Conservation (phyloP, 441 rosid genomes). For the Populus trichocarpa region DNA sequence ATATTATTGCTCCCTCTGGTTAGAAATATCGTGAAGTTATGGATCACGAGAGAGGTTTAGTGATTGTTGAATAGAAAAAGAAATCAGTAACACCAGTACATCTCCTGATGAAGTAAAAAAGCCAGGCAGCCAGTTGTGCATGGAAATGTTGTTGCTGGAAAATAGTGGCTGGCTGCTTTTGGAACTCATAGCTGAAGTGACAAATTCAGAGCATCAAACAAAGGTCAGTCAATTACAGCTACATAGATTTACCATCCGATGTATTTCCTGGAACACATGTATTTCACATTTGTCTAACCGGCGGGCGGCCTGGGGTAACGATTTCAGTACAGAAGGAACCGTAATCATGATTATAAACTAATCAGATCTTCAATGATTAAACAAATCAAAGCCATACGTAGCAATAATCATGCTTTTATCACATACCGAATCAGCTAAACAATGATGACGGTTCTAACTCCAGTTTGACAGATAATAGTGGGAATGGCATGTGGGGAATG, state of each 20-base stretch:
- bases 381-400: slow-evolving; percentile 19
- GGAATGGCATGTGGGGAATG: slow-evolving; percentile 46
- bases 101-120: not conserved
- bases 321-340: not conserved
- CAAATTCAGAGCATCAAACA: not conserved
- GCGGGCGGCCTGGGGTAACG: not conserved
- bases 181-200: not conserved
- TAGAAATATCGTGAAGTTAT: not conserved
- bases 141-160: not conserved
- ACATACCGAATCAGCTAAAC: slow-evolving; percentile 26
- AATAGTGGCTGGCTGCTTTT: not conserved
- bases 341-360: slow-evolving; percentile 6
- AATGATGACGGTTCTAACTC: slow-evolving; percentile 37
- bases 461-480: slow-evolving; percentile 28
- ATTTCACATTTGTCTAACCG: not conserved
- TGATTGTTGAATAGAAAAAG: not conserved
- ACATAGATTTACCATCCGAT: not conserved
- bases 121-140: not conserved
- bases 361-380: slow-evolving; percentile 35
- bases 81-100: not conserved
- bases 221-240: not conserved
- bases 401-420: slow-evolving; percentile 15
- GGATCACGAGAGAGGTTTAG: not conserved
- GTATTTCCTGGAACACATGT: not conserved
- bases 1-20: not conserved